These are phyloP conservation scores for Wickerhamomyces bisporus DNA, from an alignment of 805 yeast species.

Conservation along the genomic window DNA sequence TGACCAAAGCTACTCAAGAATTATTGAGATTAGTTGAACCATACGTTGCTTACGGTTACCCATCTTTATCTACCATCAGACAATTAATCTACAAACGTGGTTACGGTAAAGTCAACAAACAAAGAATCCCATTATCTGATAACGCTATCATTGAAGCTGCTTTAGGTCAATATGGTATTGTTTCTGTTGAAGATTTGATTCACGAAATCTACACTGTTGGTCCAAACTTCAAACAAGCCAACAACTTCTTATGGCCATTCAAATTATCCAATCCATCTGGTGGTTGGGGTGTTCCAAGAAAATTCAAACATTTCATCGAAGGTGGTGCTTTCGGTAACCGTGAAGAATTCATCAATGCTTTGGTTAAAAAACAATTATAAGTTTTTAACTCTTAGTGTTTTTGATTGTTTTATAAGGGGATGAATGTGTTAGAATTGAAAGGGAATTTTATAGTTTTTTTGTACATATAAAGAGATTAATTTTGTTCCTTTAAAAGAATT, in stretches of 20 bases:
- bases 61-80: slow-evolving; percentile 86
- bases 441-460: slow-evolving; percentile 1
- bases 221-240: slow-evolving; percentile 97
- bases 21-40: slow-evolving; percentile 92
- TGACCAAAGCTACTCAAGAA: slow-evolving; percentile 93
- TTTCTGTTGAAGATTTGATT: slow-evolving; percentile 87
- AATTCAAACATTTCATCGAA: slow-evolving; percentile 95
- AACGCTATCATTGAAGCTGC: slow-evolving; percentile 82
- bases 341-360: slow-evolving; percentile 91
- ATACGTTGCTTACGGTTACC: slow-evolving; percentile 97
- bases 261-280: slow-evolving; percentile 94
- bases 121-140: slow-evolving; percentile 86
- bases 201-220: slow-evolving; percentile 96
- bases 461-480: background rate
- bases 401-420: background rate
- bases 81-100: slow-evolving; percentile 96
- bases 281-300: slow-evolving; percentile 96
- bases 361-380: slow-evolving; percentile 53
- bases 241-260: slow-evolving; percentile 99
- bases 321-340: slow-evolving; percentile 99
- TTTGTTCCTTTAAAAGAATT: background rate
- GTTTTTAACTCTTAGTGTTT: slow-evolving; percentile 4
- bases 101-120: slow-evolving; percentile 94
- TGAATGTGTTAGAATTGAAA: background rate
- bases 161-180: slow-evolving; percentile 90